phyloP scores from a whole-genome alignment of 176 grass and related monocot species.

The Carex scoparia region DNA sequence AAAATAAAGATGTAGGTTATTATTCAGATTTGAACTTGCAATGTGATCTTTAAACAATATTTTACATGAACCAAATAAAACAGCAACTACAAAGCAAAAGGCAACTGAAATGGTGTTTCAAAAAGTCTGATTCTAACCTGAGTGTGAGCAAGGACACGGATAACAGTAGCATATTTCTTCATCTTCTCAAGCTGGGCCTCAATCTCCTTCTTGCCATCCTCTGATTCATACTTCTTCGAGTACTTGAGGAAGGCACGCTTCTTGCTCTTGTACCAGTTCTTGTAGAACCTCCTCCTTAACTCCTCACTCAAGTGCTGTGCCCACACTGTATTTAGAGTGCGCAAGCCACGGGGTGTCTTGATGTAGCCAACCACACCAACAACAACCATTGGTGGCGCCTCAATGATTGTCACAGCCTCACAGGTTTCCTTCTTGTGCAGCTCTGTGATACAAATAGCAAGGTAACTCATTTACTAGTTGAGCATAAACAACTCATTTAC shows the following conservation, averaged over 20 bases:
- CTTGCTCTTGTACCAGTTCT: slow-evolving; percentile 98
- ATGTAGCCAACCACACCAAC: slow-evolving; percentile 86
- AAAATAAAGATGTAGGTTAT: not conserved
- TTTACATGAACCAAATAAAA: not conserved
- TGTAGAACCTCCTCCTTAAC: slow-evolving; percentile 82
- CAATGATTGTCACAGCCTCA: slow-evolving; percentile 83
- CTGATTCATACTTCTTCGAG: slow-evolving; percentile 68
- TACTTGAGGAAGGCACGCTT: slow-evolving; percentile 92
- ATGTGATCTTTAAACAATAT: not conserved
- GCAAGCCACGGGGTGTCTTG: slow-evolving; percentile 83
- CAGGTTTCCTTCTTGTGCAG: slow-evolving; percentile 98
- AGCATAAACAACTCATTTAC: not conserved
- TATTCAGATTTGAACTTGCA: not conserved
- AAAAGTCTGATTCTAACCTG: slow-evolving; percentile 39
- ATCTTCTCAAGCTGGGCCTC: slow-evolving; percentile 80
- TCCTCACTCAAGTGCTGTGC: slow-evolving; percentile 96
- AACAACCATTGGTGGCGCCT: slow-evolving; percentile 73
- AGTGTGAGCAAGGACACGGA: slow-evolving; percentile 78
- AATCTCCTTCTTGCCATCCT: slow-evolving; percentile 84
- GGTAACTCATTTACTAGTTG: not conserved
- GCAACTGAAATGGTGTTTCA: not conserved
- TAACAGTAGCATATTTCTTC: slow-evolving; percentile 84
- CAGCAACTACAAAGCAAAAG: too few relatives aligned
- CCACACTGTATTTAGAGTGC: slow-evolving; percentile 83
- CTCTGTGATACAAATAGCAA: slow-evolving; percentile 31